Conservation (phyloP, 116 monocot species). For the Phalaenopsis hybrid region DNA sequence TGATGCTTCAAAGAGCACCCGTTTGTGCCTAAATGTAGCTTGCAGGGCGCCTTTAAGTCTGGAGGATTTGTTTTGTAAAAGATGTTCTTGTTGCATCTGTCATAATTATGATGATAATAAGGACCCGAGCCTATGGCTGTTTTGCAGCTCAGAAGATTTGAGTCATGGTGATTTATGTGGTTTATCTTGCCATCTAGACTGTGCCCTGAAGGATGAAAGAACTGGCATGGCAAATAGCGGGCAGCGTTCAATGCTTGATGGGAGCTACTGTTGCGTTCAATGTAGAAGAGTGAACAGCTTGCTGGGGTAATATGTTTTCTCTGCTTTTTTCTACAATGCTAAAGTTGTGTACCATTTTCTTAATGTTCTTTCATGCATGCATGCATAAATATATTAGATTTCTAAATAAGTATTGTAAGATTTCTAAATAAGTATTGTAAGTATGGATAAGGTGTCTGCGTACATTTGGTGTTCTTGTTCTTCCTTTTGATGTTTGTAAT, state of each 20-base stretch:
- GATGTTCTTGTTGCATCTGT: conserved; percentile 43
- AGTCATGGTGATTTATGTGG: conserved; percentile 38
- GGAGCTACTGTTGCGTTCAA: conserved; percentile 41
- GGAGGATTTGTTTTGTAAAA: conserved; percentile 23
- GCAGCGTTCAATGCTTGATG: conserved; percentile 31
- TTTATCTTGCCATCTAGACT: conserved; percentile 53
- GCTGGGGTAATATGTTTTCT: conserved; percentile 40
- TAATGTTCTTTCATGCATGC: background rate
- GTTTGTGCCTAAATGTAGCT: conserved; percentile 29
- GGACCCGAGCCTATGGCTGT: conserved; percentile 46
- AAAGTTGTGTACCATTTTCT: background rate
- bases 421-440: background rate
- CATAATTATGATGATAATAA: conserved; percentile 39
- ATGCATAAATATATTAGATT: background rate
- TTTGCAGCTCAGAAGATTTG: conserved; percentile 20
- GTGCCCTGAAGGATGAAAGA: conserved; percentile 49
- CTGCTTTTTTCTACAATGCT: background rate
- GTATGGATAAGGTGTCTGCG: background rate
- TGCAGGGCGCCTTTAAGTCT: conserved; percentile 24
- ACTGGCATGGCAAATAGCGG: conserved; percentile 34
- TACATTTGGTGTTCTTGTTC: background rate
- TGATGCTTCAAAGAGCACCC: background rate
- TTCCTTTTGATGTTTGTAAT: background rate
- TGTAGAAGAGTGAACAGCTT: conserved; percentile 62
- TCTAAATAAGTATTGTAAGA: background rate